Conservation (phyloP, 2,329 filamentous ascomycete species). For the Ophiostoma sp. region DNA sequence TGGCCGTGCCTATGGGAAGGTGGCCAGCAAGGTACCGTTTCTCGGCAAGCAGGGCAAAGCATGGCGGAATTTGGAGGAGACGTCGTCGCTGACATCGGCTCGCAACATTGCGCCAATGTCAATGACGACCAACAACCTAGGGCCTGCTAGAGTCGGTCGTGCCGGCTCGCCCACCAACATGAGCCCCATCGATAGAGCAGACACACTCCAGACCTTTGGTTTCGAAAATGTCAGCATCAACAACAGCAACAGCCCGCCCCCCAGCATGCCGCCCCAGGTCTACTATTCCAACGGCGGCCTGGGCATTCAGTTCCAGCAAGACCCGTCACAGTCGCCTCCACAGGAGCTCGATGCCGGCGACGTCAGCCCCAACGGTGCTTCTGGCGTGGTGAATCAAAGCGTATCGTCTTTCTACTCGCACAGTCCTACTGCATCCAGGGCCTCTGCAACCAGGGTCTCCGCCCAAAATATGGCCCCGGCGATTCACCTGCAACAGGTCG, state of each 20-base stretch:
- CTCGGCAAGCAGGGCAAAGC: conserved; percentile 29
- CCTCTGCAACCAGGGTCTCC: conserved; percentile 29
- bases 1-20: conserved; percentile 18
- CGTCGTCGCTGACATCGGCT: conserved; percentile 17
- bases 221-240: conserved; percentile 2
- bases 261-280: conserved; percentile 14
- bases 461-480: conserved; percentile 28
- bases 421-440: conserved; percentile 30
- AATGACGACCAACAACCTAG: conserved; percentile 14
- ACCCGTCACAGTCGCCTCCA: neutral
- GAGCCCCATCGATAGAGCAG: neutral
- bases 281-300: conserved; percentile 27
- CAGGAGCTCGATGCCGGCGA: conserved; percentile 12
- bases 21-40: conserved; percentile 37
- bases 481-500: neutral
- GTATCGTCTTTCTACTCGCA: conserved; percentile 27
- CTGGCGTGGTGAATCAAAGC: conserved; percentile 21
- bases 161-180: neutral
- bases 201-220: conserved; percentile 8
- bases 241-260: conserved; percentile 8
- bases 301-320: conserved; percentile 26
- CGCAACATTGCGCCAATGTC: conserved; percentile 6
- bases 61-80: conserved; percentile 34
- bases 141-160: neutral
- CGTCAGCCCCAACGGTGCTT: conserved; percentile 11